Conservation (phyloP, 768 basidiomycete genomes). For the Tremella mesenterica region DNA sequence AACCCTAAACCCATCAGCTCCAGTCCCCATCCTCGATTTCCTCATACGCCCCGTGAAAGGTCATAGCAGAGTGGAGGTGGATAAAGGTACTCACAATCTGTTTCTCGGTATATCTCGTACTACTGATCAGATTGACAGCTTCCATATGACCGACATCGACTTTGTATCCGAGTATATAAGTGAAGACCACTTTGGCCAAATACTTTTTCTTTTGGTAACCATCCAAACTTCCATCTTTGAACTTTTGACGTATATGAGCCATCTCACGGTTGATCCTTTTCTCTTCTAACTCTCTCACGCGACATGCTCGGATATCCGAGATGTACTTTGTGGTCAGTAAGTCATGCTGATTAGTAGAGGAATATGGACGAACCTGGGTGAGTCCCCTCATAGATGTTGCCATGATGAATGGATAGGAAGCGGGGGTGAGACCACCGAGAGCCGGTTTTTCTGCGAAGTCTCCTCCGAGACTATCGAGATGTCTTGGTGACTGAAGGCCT, state of each 20-base stretch:
- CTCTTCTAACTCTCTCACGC: slow-evolving; percentile 93
- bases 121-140: slow-evolving; percentile 94
- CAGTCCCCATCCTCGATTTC: background rate
- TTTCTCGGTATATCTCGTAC: slow-evolving; percentile 93
- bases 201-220: slow-evolving; percentile 55
- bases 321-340: slow-evolving; percentile 61
- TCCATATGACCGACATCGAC: slow-evolving; percentile 99
- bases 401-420: slow-evolving; percentile 53
- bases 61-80: background rate
- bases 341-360: background rate
- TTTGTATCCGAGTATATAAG: slow-evolving; percentile 97
- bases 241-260: slow-evolving; percentile 98
- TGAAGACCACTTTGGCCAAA: slow-evolving; percentile 97
- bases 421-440: background rate
- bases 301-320: slow-evolving; percentile 92
- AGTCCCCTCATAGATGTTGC: slow-evolving; percentile 84
- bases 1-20: slow-evolving; percentile 57
- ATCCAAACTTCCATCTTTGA: slow-evolving; percentile 59
- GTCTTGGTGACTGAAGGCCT: too few relatives aligned
- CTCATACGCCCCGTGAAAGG: background rate
- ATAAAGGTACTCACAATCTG: slow-evolving; percentile 66
- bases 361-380: slow-evolving; percentile 60
- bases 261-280: slow-evolving; percentile 99
- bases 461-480: too few relatives aligned
- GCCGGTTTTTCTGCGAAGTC: too few relatives aligned